Evolutionary conservation across 441 rosid genomes (phyloP), one percentile per base, ranked within the genome.

Genomic region (Bruguiera hainesii): DNA sequence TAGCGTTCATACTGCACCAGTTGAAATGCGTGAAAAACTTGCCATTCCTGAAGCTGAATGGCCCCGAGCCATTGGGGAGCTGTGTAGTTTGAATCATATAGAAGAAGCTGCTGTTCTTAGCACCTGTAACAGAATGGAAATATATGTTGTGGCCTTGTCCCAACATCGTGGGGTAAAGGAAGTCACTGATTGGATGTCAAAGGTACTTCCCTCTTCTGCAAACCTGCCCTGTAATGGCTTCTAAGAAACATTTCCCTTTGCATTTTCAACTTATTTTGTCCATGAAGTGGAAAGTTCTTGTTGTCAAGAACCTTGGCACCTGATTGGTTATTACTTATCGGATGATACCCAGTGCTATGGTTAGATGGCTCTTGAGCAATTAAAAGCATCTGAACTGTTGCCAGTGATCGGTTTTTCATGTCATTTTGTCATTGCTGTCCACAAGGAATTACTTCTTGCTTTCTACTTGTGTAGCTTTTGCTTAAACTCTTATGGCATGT

Each of bases 41-140:
- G 98, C 99, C 49, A 91, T 91, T 79, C 97, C 99, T 1, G 99
- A 91, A 80, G 99, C 98, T 63, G 98, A 94, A 81, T 94, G 98
- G 99, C 94, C 98, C 33, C 81, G 92, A 78, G 97, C 97, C 63
- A 94, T 88, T 21, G 84, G 75, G 9, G 98, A 91, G 70, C 79
- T 91, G 16, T 89, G 99, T 35, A 68, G 73, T 68, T 84, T 94
- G 79, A 94, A 94, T 79, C 99, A 94, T 65, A 91, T 94, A 30
- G 98, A 94, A 75, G 99, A 94, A 81, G 99, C 98, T 46, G 99
- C 99, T 50, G 97, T 94, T 19, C 99, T 94, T 63, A 94, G 99
- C 76, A 94, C 99, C 31, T 94, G 99, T 74, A 91, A 94, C 80
- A 81, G 99, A 52, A 89, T 90, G 98, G 99, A 94, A 83, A 88